phyloP scores from a whole-genome alignment of 73 alveolate genomes.

The Strombidium stylifer region DNA sequence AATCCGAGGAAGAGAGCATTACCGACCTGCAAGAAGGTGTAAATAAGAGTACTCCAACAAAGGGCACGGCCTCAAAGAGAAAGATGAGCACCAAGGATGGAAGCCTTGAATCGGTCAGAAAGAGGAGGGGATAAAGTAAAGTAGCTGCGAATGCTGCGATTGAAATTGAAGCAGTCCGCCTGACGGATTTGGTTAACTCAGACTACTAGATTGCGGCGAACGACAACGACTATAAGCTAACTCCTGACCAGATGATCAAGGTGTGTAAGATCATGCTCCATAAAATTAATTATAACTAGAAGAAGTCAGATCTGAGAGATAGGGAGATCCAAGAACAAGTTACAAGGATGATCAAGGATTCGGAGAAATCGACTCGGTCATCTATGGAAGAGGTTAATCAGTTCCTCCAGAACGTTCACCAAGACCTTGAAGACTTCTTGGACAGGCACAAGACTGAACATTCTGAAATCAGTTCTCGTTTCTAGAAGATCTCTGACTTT shows the following conservation, averaged over 20 bases:
- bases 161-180: slow-evolving; percentile 11
- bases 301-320: slow-evolving; percentile 2
- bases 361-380: neutral
- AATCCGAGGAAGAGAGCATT: too few relatives aligned
- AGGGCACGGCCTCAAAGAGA: too few relatives aligned
- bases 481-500: neutral
- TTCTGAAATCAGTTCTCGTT: neutral
- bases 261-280: neutral
- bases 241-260: slow-evolving; percentile 12
- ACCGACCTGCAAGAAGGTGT: too few relatives aligned
- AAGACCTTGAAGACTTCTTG: slow-evolving; percentile 18
- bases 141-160: neutral
- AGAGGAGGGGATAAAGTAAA: too few relatives aligned
- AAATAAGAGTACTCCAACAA: too few relatives aligned
- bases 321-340: neutral
- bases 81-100: too few relatives aligned
- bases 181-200: neutral
- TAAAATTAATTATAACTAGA: neutral
- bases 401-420: slow-evolving; percentile 12
- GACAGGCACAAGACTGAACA: slow-evolving; percentile 25
- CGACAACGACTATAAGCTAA: slow-evolving; percentile 23
- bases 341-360: neutral
- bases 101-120: too few relatives aligned
- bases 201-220: slow-evolving; percentile 9
- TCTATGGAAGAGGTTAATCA: slow-evolving; percentile 10